Evolutionary conservation across 1,284 basidiomycete species (phyloP).

Genomic region (Ustilago trichophora): DNA sequence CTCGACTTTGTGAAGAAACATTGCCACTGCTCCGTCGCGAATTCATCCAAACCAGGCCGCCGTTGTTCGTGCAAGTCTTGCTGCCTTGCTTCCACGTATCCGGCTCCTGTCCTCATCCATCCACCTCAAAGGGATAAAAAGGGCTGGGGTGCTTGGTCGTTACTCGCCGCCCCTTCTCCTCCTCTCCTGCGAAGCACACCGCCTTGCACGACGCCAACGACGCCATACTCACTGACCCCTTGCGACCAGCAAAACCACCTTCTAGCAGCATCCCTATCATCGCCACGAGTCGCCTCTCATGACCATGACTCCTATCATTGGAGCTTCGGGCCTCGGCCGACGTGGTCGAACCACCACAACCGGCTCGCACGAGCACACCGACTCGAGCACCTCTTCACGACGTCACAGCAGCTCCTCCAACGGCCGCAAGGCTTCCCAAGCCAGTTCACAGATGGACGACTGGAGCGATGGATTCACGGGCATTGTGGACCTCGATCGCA

Average conservation of each 20-base stretch:
- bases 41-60: no score
- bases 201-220: background rate
- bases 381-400: constrained; percentile 23
- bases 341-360: constrained; percentile 11
- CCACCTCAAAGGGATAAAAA: constrained; percentile 1
- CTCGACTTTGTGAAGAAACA: no score
- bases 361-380: background rate
- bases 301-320: constrained; percentile 9
- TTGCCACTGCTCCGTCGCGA: no score
- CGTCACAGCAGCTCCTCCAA: constrained; percentile 17
- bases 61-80: no score
- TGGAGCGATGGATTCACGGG: constrained; percentile 49
- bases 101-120: background rate
- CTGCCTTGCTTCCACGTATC: no score
- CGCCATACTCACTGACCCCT: background rate
- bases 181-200: background rate
- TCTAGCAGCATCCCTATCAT: background rate
- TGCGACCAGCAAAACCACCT: no score
- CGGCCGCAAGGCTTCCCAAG: constrained; percentile 9
- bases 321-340: constrained; percentile 10
- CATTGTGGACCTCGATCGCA: constrained; percentile 45
- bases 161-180: background rate
- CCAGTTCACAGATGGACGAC: constrained; percentile 37
- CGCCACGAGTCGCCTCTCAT: background rate
- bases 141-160: background rate